Base-by-base conservation (phyloP, 371 early-diverging fungal genomes). In the Mucor racemosus region DNA sequence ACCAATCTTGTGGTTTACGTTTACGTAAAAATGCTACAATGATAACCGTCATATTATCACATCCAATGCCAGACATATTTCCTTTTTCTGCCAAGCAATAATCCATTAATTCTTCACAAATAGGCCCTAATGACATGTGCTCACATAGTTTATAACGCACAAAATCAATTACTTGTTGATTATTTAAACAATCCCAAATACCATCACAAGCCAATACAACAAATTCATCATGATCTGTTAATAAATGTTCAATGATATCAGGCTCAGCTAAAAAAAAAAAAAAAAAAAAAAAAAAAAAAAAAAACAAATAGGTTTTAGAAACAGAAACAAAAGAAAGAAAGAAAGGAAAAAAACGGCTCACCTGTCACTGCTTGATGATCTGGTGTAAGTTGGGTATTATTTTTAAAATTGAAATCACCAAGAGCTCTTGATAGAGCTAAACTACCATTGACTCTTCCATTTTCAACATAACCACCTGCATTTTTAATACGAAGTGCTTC, bases 11-110 rank as follows among this genome's bases (percentile, higher is more conserved):
- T 60, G 76, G 66, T 26, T 88, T 80, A 64, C 77, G 80, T 61
- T 91, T 92, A 59, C 89, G 81, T 68, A 96, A 77, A 58, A 96
- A 77, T 0, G 84, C 98, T 14, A 94, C 90, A 59, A 97, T 92
- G 26, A 96, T 77, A 35, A 97, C 90, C 0, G 97, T 96, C 98
- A 97, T 97, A 81, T 97, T 97, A 76, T 97, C 98, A 76, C 96
- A 95, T 15, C 98, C 98, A 39, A 95, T 84, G 14, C 94, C 94
- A 48, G 92, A 89, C 61, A 90, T 74, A 44, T 92, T 93, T 68
- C 82, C 82, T 62, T 91, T 88, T 17, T 85, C 80, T 44, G 96
- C 94, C 61, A 97, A 76, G 75, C 98, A 97, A 60, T 77, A 76
- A 55, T 95, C 92, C 94, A 96, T 94, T 59, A 95, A 67, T 40